Evolutionary conservation across 1,284 basidiomycete species (phyloP).

Genomic region (Mycena citricolor): DNA sequence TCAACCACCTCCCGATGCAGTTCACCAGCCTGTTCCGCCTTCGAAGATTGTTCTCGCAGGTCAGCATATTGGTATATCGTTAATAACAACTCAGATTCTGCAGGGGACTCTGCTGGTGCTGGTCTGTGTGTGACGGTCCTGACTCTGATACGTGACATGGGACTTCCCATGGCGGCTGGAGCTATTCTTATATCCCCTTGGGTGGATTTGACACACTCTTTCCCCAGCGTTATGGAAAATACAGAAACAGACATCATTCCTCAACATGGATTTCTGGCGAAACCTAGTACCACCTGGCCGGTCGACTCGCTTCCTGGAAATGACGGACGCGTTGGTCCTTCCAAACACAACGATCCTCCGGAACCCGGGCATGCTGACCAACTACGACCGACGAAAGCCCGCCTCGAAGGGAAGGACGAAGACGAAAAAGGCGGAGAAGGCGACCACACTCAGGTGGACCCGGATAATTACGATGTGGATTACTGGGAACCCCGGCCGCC

Average conservation of each 20-base stretch:
- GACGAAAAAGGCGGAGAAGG: slow-evolving; percentile 7
- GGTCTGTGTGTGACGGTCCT: slow-evolving; percentile 69
- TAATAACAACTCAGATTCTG: not conserved
- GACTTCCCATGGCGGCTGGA: slow-evolving; percentile 73
- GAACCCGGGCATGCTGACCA: slow-evolving; percentile 53
- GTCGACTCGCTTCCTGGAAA: slow-evolving; percentile 39
- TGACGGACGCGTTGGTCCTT: slow-evolving; percentile 38
- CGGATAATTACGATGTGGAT: slow-evolving; percentile 34
- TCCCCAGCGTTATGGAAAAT: slow-evolving; percentile 79
- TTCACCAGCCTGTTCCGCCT: slow-evolving; percentile 68
- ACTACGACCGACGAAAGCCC: slow-evolving; percentile 35
- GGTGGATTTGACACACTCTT: slow-evolving; percentile 85
- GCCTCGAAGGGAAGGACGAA: slow-evolving; percentile 28
- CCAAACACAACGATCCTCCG: slow-evolving; percentile 45
- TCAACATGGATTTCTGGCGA: slow-evolving; percentile 58
- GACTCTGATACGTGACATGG: slow-evolving; percentile 76
- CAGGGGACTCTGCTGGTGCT: slow-evolving; percentile 83
- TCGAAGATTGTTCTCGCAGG: slow-evolving; percentile 72
- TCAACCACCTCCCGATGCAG: slow-evolving; percentile 66
- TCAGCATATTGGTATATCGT: not conserved
- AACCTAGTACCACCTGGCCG: slow-evolving; percentile 59
- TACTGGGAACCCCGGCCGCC: slow-evolving; percentile 57
- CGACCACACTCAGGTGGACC: not conserved
- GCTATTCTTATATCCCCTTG: slow-evolving; percentile 78
- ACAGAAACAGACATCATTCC: slow-evolving; percentile 67